phyloP scores from a whole-genome alignment of 768 basidiomycete genomes.

The Pulveroboletus ravenelii region DNA sequence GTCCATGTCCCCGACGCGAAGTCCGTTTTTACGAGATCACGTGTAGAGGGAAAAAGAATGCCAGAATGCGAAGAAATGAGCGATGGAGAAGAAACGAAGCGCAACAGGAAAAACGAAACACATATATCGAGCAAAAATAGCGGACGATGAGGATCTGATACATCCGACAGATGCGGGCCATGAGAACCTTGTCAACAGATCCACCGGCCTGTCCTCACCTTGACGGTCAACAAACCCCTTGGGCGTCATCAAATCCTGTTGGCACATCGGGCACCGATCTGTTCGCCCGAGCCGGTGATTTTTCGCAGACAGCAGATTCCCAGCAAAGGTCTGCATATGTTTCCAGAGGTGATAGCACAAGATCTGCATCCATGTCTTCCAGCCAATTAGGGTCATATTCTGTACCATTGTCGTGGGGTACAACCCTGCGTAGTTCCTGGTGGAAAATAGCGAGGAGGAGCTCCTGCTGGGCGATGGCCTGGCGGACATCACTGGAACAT shows the following conservation, averaged over 20 bases:
- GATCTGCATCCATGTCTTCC: conserved; percentile 25
- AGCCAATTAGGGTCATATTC: conserved; percentile 26
- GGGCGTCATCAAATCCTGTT: conserved; percentile 24
- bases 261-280: conserved; percentile 27
- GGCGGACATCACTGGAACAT: conserved; percentile 31
- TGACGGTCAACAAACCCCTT: conserved; percentile 10
- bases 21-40: conserved; percentile 1
- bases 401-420: conserved; percentile 11
- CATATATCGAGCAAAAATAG: conserved; percentile 11
- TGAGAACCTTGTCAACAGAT: neutral
- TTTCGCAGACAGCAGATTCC: conserved; percentile 24
- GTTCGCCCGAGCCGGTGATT: neutral
- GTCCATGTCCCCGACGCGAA: neutral
- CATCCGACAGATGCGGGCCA: neutral
- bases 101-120: neutral
- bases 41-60: conserved; percentile 3
- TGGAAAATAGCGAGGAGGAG: conserved; percentile 31
- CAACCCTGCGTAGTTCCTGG: conserved; percentile 23
- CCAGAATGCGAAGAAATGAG: conserved; percentile 2
- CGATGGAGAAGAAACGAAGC: neutral
- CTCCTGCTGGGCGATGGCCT: conserved; percentile 31
- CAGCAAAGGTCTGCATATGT: conserved; percentile 30
- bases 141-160: neutral
- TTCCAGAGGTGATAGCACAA: conserved; percentile 26
- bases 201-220: conserved; percentile 4